These are phyloP conservation scores for Iris pallida DNA, from an alignment of 116 monocot species.

Conservation along the genomic window DNA sequence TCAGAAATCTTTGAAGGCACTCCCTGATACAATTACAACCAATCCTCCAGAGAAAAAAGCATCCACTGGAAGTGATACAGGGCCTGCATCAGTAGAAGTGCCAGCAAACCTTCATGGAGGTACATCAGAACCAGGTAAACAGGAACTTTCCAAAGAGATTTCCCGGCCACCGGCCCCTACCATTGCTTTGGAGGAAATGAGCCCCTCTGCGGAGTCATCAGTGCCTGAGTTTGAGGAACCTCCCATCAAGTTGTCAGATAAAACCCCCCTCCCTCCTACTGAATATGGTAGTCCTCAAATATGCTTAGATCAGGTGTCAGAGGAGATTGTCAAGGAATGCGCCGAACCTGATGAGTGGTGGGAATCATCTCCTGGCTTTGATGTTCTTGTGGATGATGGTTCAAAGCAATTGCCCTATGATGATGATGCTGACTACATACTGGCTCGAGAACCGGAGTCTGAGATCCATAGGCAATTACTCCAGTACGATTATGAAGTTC, in stretches of 20 bases:
- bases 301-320: conserved; percentile 32
- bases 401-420: conserved; percentile 33
- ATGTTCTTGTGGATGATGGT: conserved; percentile 62
- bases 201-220: conserved; percentile 25
- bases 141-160: background rate
- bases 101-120: conserved; percentile 16
- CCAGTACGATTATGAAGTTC: conserved; percentile 26
- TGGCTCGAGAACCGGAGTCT: conserved; percentile 28
- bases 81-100: conserved; percentile 24
- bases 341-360: conserved; percentile 36
- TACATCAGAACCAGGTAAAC: conserved; percentile 7
- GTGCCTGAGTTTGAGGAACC: conserved; percentile 26
- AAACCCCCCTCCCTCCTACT: conserved; percentile 1
- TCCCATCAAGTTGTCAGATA: conserved; percentile 5
- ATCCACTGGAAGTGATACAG: conserved; percentile 26
- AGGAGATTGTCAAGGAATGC: conserved; percentile 27
- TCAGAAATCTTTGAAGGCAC: conserved; percentile 16
- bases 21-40: conserved; percentile 9
- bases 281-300: conserved; percentile 14
- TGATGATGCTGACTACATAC: conserved; percentile 38
- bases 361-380: conserved; percentile 77
- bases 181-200: conserved; percentile 9
- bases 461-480: conserved; percentile 17
- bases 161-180: conserved; percentile 3
- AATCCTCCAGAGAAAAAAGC: conserved; percentile 17